phyloP scores from a whole-genome alignment of 306 rosid genomes.

The Bauhinia variegata region DNA sequence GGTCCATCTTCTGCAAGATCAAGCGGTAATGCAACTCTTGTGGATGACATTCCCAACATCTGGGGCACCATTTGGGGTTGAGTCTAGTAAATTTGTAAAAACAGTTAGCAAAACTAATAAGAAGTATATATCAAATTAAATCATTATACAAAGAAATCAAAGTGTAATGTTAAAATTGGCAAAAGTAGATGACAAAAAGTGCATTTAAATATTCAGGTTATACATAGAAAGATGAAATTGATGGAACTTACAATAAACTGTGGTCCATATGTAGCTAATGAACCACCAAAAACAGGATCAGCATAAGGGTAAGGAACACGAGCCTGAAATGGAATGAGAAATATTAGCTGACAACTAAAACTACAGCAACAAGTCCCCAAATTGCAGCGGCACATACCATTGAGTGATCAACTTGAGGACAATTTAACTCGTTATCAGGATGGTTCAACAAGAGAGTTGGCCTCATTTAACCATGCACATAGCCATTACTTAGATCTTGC shows the following conservation, averaged over 20 bases:
- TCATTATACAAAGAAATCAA: not conserved
- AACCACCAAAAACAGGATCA: slow-evolving; percentile 60
- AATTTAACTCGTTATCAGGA: slow-evolving; percentile 45
- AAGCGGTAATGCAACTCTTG: slow-evolving; percentile 70
- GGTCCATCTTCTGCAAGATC: slow-evolving; percentile 86
- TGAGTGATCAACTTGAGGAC: slow-evolving; percentile 50
- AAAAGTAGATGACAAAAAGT: too few relatives aligned
- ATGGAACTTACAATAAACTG: slow-evolving; percentile 62
- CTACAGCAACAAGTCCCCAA: slow-evolving; percentile 27
- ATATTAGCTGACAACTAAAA: slow-evolving; percentile 26
- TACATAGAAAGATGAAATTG: too few relatives aligned
- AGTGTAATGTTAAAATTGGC: not conserved
- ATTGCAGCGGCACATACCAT: slow-evolving; percentile 57
- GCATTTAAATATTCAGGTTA: too few relatives aligned
- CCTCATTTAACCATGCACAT: slow-evolving; percentile 53
- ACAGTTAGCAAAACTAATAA: not conserved
- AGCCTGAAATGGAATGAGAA: slow-evolving; percentile 49
- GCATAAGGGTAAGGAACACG: slow-evolving; percentile 54
- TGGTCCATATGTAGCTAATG: slow-evolving; percentile 57
- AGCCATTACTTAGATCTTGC: slow-evolving; percentile 45
- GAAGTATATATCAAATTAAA: slow-evolving; percentile 8
- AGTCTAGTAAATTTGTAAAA: slow-evolving; percentile 25
- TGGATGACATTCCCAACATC: slow-evolving; percentile 63
- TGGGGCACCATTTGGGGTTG: slow-evolving; percentile 49
- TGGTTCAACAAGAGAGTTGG: slow-evolving; percentile 46